A percentile compares a stretch with the other conserved stretches of the same genome.
phyloP scores from a whole-genome alignment of 805 yeast species.

The Metschnikowia cubensis region DNA sequence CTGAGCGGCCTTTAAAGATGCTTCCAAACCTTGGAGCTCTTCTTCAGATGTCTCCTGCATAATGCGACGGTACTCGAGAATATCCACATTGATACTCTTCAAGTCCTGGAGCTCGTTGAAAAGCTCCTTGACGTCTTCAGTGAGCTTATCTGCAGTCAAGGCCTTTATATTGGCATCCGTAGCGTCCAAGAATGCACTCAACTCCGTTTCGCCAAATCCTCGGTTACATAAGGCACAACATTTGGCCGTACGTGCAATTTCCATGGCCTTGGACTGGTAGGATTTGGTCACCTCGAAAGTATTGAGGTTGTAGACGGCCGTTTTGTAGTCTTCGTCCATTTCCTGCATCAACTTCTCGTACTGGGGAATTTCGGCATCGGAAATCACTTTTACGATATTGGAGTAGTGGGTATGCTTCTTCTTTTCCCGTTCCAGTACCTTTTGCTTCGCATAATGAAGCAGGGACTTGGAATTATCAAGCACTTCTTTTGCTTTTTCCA shows the following conservation, averaged over 20 bases:
- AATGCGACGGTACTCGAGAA: slow-evolving; percentile 26
- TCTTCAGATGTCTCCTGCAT: background rate
- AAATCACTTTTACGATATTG: slow-evolving; percentile 24
- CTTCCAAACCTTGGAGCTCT: background rate
- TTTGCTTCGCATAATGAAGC: background rate
- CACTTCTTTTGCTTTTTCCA: background rate
- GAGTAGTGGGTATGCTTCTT: slow-evolving; percentile 6
- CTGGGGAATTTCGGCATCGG: slow-evolving; percentile 40
- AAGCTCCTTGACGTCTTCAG: slow-evolving; percentile 27
- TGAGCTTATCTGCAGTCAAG: slow-evolving; percentile 26
- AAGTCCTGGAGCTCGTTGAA: slow-evolving; percentile 29
- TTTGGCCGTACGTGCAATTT: slow-evolving; percentile 51
- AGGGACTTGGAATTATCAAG: background rate
- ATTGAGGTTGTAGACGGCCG: slow-evolving; percentile 61
- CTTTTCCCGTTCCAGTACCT: slow-evolving; percentile 1
- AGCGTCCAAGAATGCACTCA: slow-evolving; percentile 25
- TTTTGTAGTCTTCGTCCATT: slow-evolving; percentile 58
- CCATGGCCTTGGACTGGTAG: slow-evolving; percentile 67
- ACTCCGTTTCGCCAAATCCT: slow-evolving; percentile 46
- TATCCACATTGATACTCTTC: slow-evolving; percentile 28
- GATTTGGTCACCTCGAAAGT: slow-evolving; percentile 64
- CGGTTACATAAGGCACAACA: slow-evolving; percentile 74
- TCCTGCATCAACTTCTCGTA: slow-evolving; percentile 50
- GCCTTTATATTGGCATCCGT: slow-evolving; percentile 28
- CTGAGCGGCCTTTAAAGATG: background rate